phyloP scores from a whole-genome alignment of 345 rosid species.

The Boechera stricta region DNA sequence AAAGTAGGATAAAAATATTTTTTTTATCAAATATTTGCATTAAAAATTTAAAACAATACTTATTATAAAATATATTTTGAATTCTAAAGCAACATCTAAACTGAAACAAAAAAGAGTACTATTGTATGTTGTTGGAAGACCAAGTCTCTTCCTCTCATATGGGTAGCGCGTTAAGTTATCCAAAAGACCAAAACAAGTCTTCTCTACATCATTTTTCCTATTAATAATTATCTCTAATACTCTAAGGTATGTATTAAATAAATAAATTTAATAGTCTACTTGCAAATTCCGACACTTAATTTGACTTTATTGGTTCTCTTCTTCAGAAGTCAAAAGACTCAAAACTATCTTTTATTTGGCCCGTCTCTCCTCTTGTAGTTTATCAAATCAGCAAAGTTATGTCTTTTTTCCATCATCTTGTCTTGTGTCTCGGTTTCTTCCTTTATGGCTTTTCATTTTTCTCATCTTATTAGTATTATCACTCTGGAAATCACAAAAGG shows the following conservation, averaged over 20 bases:
- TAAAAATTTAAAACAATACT: no score
- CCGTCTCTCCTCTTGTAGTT: constrained; percentile 10
- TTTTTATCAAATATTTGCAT: no score
- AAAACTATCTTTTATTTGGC: neutral
- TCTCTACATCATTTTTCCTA: constrained; percentile 8
- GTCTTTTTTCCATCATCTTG: constrained; percentile 12
- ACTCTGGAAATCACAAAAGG: constrained; percentile 29
- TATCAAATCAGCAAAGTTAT: neutral
- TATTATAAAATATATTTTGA: no score
- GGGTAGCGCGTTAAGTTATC: constrained; percentile 5
- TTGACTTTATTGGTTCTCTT: no score
- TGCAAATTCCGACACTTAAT: constrained; percentile 9
- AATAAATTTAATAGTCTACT: constrained; percentile 4
- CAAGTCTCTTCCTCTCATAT: constrained; percentile 22
- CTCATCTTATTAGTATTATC: constrained; percentile 4
- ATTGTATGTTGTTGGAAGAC: constrained; percentile 13
- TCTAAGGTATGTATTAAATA: neutral
- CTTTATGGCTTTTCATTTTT: constrained; percentile 1
- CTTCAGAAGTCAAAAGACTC: neutral
- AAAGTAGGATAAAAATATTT: no score
- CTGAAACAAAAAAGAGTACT: neutral
- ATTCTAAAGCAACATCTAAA: no score
- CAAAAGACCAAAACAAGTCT: constrained; percentile 21
- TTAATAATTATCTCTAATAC: neutral
- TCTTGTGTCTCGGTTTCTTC: constrained; percentile 34